Conservation (phyloP, 305 asterid species). For the Fraxinus dipetala region DNA sequence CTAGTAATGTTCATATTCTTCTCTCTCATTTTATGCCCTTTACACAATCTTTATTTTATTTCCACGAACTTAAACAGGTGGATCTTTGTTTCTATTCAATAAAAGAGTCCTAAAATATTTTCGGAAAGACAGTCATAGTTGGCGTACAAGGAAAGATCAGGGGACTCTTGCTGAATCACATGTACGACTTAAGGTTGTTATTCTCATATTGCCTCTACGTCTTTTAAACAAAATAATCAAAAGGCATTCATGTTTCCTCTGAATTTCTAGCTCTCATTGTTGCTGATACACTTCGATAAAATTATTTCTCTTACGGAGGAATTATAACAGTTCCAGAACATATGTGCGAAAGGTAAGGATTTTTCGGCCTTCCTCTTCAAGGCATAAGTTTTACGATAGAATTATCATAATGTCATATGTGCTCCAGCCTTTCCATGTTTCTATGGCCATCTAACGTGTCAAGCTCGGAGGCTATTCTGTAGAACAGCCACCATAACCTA, state of each 20-base stretch:
- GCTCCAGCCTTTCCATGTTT: not conserved
- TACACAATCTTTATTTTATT: constrained; percentile 4
- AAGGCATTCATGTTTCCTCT: not conserved
- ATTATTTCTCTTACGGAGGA: not conserved
- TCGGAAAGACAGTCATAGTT: constrained; percentile 90
- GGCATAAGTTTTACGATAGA: constrained; percentile 2
- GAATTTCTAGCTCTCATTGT: not conserved
- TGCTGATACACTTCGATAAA: not conserved
- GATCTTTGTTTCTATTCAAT: constrained; percentile 81
- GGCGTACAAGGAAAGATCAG: constrained; percentile 95
- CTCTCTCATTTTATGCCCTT: constrained; percentile 3
- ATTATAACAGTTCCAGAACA: not conserved
- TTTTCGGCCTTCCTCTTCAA: not conserved
- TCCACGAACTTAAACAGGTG: constrained; percentile 46
- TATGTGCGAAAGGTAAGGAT: not conserved
- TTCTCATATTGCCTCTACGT: constrained; percentile 6
- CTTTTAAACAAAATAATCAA: not conserved
- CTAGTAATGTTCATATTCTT: constrained; percentile 38
- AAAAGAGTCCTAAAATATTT: constrained; percentile 76
- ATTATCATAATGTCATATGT: not conserved
- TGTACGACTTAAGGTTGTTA: constrained; percentile 84
- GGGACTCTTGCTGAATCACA: constrained; percentile 88
- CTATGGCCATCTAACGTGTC: not conserved
- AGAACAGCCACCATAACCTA: not conserved
- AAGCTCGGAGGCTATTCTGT: not conserved